Evolutionary conservation across 1,139 yeast genomes (phyloP).

Genomic region (Eremothecium sinecaudum): DNA sequence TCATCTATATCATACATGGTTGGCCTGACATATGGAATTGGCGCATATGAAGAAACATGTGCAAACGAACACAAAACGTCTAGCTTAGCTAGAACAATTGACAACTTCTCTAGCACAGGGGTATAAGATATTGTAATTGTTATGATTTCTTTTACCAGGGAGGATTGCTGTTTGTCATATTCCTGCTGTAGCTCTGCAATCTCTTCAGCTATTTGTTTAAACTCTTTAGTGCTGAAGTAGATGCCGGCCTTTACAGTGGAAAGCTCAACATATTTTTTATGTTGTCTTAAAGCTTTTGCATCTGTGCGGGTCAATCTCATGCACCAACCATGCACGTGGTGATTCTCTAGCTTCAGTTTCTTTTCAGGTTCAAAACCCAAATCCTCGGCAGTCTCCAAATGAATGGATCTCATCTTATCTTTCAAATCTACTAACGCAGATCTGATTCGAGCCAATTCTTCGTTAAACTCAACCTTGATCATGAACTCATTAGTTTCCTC

Average conservation of each 20-base stretch:
- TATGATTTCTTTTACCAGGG: slow-evolving; percentile 73
- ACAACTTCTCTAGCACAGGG: slow-evolving; percentile 61
- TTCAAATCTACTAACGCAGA: slow-evolving; percentile 47
- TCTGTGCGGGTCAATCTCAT: slow-evolving; percentile 85
- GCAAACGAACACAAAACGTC: slow-evolving; percentile 86
- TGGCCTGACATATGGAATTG: slow-evolving; percentile 73
- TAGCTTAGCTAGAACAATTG: slow-evolving; percentile 56
- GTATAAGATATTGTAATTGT: slow-evolving; percentile 71
- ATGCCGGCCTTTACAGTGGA: slow-evolving; percentile 94
- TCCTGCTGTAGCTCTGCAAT: slow-evolving; percentile 51
- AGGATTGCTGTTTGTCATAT: slow-evolving; percentile 65
- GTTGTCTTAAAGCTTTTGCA: slow-evolving; percentile 65
- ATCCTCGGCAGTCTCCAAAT: slow-evolving; percentile 60
- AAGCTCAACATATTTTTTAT: slow-evolving; percentile 57
- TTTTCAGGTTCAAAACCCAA: slow-evolving; percentile 75
- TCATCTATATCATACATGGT: slow-evolving; percentile 46
- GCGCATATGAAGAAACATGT: slow-evolving; percentile 74
- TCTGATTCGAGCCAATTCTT: slow-evolving; percentile 54
- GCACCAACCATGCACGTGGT: slow-evolving; percentile 87
- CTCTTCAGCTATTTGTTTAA: slow-evolving; percentile 51
- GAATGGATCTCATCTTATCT: slow-evolving; percentile 49
- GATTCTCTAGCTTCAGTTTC: slow-evolving; percentile 80
- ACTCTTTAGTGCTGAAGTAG: slow-evolving; percentile 64
- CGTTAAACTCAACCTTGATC: slow-evolving; percentile 85
- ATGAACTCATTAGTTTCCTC: slow-evolving; percentile 64